Evolutionary conservation across 257 asterid genomes (phyloP).

Genomic region (Solanum sparsipilum): DNA sequence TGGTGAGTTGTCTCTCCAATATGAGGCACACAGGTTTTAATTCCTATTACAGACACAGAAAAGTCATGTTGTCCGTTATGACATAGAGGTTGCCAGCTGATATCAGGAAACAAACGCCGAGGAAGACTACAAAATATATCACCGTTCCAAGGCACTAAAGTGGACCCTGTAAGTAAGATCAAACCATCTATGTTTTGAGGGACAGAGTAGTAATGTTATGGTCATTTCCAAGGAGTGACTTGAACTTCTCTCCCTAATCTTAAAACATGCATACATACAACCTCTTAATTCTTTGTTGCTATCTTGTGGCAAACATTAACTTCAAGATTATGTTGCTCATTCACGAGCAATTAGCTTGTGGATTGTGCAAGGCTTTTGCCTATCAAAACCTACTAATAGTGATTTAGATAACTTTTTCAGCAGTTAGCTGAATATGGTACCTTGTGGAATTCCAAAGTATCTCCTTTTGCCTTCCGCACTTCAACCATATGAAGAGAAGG

Average conservation of each 20-base stretch:
- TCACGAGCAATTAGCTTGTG: not conserved
- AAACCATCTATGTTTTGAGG: not conserved
- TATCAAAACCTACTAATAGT: not conserved
- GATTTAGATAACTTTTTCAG: not conserved
- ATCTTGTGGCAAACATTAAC: not conserved
- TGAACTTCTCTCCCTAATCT: not conserved
- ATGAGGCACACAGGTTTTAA: not conserved
- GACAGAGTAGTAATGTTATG: not conserved
- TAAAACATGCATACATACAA: not conserved
- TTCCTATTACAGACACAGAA: not conserved
- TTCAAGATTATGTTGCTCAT: not conserved
- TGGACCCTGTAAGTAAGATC: not conserved
- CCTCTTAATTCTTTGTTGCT: not conserved
- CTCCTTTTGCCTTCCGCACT: slow-evolving; percentile 51
- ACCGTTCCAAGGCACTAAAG: not conserved
- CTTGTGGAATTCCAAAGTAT: slow-evolving; percentile 65
- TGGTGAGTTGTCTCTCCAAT: not conserved
- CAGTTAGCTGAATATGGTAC: slow-evolving; percentile 12
- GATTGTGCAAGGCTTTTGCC: not conserved
- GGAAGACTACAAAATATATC: not conserved
- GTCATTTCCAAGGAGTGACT: not conserved
- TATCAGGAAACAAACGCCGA: not conserved
- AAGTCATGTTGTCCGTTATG: not conserved
- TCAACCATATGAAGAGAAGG: slow-evolving; percentile 57
- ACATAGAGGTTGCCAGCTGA: not conserved